phyloP scores from a whole-genome alignment of 176 grass and related monocot genomes.

The Carex scoparia region DNA sequence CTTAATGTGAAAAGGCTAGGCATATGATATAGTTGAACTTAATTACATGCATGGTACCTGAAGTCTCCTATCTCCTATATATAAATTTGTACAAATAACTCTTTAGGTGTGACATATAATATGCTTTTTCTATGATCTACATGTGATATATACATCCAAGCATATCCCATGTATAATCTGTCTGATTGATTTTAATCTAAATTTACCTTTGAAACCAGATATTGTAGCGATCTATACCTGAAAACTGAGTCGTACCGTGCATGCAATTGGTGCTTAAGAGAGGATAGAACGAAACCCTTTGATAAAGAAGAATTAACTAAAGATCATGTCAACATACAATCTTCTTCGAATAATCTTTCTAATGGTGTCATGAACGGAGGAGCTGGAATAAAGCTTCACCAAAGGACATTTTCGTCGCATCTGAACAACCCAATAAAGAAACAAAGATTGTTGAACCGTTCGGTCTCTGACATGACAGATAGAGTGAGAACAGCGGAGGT shows the following conservation, averaged over 20 bases:
- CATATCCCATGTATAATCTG: neutral
- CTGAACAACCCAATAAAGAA: conserved; percentile 87
- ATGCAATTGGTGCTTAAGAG: conserved; percentile 89
- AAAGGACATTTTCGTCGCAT: conserved; percentile 43
- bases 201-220: conserved; percentile 37
- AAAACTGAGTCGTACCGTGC: conserved; percentile 64
- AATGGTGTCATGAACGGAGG: neutral
- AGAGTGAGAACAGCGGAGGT: conserved; percentile 33
- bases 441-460: conserved; percentile 53
- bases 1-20: neutral
- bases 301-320: conserved; percentile 25
- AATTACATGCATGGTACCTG: neutral
- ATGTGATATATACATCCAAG: conserved; percentile 32
- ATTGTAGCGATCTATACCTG: conserved; percentile 81
- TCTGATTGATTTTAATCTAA: neutral
- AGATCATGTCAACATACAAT: conserved; percentile 20
- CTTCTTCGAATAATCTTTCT: neutral
- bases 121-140: conserved; percentile 20
- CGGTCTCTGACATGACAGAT: conserved; percentile 54
- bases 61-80: neutral
- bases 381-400: conserved; percentile 39
- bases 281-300: conserved; percentile 27
- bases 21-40: neutral
- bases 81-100: neutral
- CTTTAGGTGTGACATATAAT: neutral